phyloP scores from a whole-genome alignment of 176 grass and related monocot species.

The Ensete ventricosum region DNA sequence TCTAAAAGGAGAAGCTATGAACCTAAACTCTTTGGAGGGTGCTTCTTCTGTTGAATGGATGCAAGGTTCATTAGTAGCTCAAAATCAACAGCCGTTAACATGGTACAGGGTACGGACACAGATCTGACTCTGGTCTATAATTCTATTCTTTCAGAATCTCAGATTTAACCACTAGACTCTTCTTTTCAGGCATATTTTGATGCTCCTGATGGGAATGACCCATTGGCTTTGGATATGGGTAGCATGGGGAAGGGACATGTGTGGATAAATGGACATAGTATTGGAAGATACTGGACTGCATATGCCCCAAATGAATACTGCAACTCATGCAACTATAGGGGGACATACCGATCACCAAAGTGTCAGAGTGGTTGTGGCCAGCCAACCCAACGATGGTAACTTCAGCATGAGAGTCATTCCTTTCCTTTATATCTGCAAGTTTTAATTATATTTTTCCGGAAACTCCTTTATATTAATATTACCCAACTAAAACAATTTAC shows the following conservation, averaged over 20 bases:
- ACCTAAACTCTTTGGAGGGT: conserved; percentile 85
- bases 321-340: conserved; percentile 54
- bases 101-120: conserved; percentile 77
- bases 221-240: conserved; percentile 90
- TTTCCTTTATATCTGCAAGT: neutral
- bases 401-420: neutral
- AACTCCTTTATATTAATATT: no score
- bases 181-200: conserved; percentile 74
- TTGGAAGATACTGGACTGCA: conserved; percentile 76
- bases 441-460: no score
- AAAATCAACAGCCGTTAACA: conserved; percentile 66
- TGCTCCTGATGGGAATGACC: conserved; percentile 73
- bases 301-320: conserved; percentile 66
- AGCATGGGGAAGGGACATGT: conserved; percentile 97
- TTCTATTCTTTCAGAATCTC: neutral
- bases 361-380: conserved; percentile 78
- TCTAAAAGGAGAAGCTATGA: conserved; percentile 97
- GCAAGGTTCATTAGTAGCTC: conserved; percentile 53
- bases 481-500: no score
- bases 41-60: conserved; percentile 92
- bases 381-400: conserved; percentile 91
- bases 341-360: conserved; percentile 60
- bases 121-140: neutral
- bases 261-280: conserved; percentile 97
- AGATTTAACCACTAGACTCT: neutral